Base-by-base conservation (phyloP, 441 rosid species). In the Breynia disticha region DNA sequence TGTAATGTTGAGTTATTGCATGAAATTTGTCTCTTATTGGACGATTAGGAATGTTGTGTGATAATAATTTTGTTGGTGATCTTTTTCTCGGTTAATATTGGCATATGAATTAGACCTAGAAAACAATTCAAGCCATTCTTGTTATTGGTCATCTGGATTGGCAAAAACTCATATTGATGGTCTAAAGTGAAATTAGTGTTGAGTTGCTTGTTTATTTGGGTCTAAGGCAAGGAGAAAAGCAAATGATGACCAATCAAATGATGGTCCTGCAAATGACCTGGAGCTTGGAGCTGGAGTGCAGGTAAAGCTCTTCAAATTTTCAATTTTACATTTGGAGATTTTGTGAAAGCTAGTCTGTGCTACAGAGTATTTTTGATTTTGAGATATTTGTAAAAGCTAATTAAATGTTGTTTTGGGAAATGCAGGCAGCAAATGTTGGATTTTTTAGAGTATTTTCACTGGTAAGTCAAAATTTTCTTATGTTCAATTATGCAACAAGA, bases 371-470 rank as follows among this genome's bases (percentile, higher is more conserved):
- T 52, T 18, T 14, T 15, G 32, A 41, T 51, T 35, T 47, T 13
- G 35, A 38, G 44, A 46, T 46, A 12, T 53, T 63, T 63, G 49
- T 5, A 19, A 38, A 54, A 19, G 59, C 48, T n/a, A 35, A 4
- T 21, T 66, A 18, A n/a, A 32, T 17, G 38, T 49, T 67, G 46
- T 6, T 67, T 73, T 46, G 50, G 46, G 54, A 57, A 48, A 16
- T 63, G 61, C 81, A 87, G 94, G 96, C 95, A 59, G 94, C 81
- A 46, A 79, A 85, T 63, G 86, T 88, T 0, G 90, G 87, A 62
- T 85, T 83, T 69, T 67, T 76, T 22, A 73, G 95, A 67, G 83
- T 88, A 22, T 76, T 78, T 74, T 60, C 82, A 16, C 75, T 84
- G 76, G 94, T 87, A 60, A 75, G 89, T 68, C 45, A 19, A 32